Evolutionary conservation across 2,329 filamentous ascomycete species (phyloP), one percentile per base, ranked within the genome.

Genomic region (Leptographium flavum): DNA sequence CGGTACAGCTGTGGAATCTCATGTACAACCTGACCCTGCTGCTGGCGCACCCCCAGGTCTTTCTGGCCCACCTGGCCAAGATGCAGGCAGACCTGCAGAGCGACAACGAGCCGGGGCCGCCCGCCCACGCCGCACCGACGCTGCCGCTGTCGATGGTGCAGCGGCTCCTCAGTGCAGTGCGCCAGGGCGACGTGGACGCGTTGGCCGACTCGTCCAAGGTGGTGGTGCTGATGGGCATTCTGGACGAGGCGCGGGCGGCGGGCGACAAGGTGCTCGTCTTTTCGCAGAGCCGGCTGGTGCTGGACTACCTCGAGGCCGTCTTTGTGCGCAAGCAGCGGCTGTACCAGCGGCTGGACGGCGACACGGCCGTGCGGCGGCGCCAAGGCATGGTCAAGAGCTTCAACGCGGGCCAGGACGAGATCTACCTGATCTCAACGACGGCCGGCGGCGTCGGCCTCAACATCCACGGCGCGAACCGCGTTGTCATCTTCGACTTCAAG

Each of bases 381-480:
- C 82, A 87, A 57, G 58, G 60, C 1, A 61, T 74, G 35, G 74
- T 81, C 9, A 83, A 84, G 50, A 57, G 63, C 0, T 94, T 94
- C 67, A 88, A 92, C 53, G 56, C 57, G 0, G 66, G 65, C 0
- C 50, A 61, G 3, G 59, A 63, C 1, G 70, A 78, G 22, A 68
- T 93, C 1, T 85, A 85, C 56, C 65, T 95, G 2, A 87, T 94
- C 46, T 94, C 87, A 0, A 94, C 87, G 1, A 78, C 63, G 48
- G 86, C 88, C 9, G 88, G 87, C 21, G 86, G 87, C 0, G 65
- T 87, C 2, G 88, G 88, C 0, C 67, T 94, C 42, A 95, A 95
- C 49, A 81, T 95, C 13, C 75, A 76, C 35, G 80, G 82, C 1
- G 88, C 88, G 1, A 94, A 87, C 57, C 76, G 88, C 19, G 84